A percentile compares a stretch with the other conserved stretches of the same genome.
Conservation (phyloP, 768 basidiomycete genomes). For the Boletus insuetus region DNA sequence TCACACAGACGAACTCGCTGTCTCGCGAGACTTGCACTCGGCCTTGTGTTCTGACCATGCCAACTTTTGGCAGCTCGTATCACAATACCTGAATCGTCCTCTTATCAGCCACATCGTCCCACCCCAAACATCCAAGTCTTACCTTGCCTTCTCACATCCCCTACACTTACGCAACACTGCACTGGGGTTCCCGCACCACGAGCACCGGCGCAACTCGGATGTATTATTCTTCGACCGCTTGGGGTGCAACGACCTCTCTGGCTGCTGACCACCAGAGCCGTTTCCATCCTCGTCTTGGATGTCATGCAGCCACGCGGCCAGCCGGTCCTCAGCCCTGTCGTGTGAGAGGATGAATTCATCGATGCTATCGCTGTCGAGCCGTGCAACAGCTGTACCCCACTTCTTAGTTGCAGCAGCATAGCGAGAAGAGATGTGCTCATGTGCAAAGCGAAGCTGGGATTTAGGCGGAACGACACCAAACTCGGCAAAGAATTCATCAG, state of each 20-base stretch:
- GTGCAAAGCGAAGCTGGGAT: conserved; percentile 50
- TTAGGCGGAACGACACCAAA: conserved; percentile 44
- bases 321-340: conserved; percentile 50
- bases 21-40: background rate
- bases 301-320: conserved; percentile 52
- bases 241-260: too few species aligned
- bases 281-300: conserved; percentile 36
- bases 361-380: conserved; percentile 29
- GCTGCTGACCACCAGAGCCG: conserved; percentile 11
- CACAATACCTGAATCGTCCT: background rate
- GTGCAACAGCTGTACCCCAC: conserved; percentile 43
- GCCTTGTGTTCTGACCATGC: conserved; percentile 6
- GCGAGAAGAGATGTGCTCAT: conserved; percentile 45
- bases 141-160: conserved; percentile 41
- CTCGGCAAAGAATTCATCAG: conserved; percentile 49
- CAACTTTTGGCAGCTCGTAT: conserved; percentile 1
- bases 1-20: background rate
- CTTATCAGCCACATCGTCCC: background rate
- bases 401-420: conserved; percentile 46
- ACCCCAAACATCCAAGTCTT: background rate
- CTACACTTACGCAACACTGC: conserved; percentile 51
- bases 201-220: conserved; percentile 53
- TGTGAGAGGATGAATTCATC: conserved; percentile 28
- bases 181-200: conserved; percentile 62
- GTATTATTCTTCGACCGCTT: conserved; percentile 1